These are phyloP conservation scores for Clavulina sp. DNA, from an alignment of 768 basidiomycete species.

Conservation along the genomic window DNA sequence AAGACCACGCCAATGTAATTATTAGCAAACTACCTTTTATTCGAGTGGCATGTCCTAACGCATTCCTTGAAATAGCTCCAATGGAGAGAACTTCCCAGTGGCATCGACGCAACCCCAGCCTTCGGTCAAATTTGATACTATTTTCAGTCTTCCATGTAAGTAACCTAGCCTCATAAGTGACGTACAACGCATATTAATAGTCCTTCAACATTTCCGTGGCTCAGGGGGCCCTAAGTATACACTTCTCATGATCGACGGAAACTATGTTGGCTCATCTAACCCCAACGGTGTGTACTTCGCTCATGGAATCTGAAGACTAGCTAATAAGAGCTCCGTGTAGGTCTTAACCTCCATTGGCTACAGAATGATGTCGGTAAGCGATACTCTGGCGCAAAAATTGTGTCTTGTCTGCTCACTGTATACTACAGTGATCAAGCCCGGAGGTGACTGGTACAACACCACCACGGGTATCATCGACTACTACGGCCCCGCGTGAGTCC, in stretches of 20 bases:
- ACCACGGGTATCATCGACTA: neutral
- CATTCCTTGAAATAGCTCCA: neutral
- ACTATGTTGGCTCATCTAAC: conserved; percentile 5
- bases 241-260: conserved; percentile 9
- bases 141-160: too few relatives aligned
- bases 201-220: neutral
- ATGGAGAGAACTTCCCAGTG: neutral
- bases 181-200: neutral
- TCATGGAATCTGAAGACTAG: neutral
- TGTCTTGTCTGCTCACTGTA: too few relatives aligned
- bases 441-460: neutral
- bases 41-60: neutral
- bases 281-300: neutral
- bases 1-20: neutral
- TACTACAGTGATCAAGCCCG: neutral
- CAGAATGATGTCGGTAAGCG: conserved; percentile 8
- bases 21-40: neutral
- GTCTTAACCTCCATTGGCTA: conserved; percentile 9
- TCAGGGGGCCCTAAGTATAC: conserved; percentile 7
- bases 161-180: too few relatives aligned
- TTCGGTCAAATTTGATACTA: neutral
- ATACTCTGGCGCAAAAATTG: neutral
- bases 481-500: neutral
- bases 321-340: too few relatives aligned
- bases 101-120: neutral